Base-by-base conservation (phyloP, 495 filamentous ascomycete genomes). In the Penicillium dipodomyicola region DNA sequence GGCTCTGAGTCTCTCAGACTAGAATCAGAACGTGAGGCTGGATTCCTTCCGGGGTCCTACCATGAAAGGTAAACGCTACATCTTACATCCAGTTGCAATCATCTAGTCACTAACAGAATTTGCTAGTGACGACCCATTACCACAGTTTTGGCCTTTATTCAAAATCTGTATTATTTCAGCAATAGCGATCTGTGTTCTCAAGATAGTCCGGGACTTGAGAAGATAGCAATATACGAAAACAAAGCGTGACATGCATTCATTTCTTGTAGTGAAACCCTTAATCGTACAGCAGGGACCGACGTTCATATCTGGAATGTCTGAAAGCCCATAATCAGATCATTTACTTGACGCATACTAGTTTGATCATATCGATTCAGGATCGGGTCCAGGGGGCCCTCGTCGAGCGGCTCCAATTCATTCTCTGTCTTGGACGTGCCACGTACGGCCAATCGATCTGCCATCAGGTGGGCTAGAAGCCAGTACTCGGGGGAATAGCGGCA, bases 341-440 rank as follows among this genome's bases (percentile, higher is more conserved):
- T 67, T 1, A 65, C 54, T 23, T 67, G 65, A 9, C 50, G 62
- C 65, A 67, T 67, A 27, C 65, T 67, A 3, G 65, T 67, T 27
- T 67, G 62, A 35, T 65, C 62, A 43, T 65, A 67, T 45, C 62
- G 29, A 22, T 64, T 58, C 49, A 67, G 25, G n/a, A 65, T 65
- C 6, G 65, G 60, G 41, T 67, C 65, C 30, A 62, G 40, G 0
- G 59, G 56, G 10, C 52, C 54, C 41, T 62, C 54, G 10, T 60
- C 59, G 1, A 57, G 23, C 32, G 45, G 44, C 20, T 53, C 44
- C 19, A 57, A 17, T 8, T 60, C 49, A 46, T 47, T 62, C 12
- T 32, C 47, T 5, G 30, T 43, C 11, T 20, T 51, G 0, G 48
- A 45, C 8, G 33, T 19, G n/a, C 52, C 59, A 8, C 43, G 19